phyloP scores from a whole-genome alignment of 805 yeast genomes.

The Vanderwaltozyma polyspora region DNA sequence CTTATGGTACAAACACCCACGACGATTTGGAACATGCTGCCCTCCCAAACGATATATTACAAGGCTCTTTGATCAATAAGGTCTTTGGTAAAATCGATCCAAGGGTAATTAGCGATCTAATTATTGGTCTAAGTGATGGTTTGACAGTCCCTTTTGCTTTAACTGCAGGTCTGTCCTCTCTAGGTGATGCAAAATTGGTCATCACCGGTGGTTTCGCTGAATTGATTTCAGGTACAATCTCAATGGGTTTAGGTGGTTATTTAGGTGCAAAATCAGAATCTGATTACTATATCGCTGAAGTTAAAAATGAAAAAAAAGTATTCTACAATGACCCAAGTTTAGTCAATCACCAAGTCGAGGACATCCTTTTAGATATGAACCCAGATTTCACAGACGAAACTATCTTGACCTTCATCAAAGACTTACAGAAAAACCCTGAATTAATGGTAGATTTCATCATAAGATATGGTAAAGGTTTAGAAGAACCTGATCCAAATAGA shows the following conservation, averaged over 20 bases:
- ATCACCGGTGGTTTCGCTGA: conserved; percentile 97
- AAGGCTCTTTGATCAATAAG: conserved; percentile 7
- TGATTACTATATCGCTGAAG: conserved; percentile 62
- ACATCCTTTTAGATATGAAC: conserved; percentile 61
- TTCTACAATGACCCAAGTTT: conserved; percentile 54
- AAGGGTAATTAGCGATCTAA: conserved; percentile 82
- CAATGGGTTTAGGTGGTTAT: conserved; percentile 95
- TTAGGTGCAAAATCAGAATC: conserved; percentile 84
- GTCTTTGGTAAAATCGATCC: conserved; percentile 60
- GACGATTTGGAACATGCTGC: too few species aligned
- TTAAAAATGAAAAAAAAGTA: conserved; percentile 53
- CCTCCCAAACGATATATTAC: too few species aligned
- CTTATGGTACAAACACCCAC: conserved; percentile 7
- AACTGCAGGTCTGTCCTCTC: conserved; percentile 84
- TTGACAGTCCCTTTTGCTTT: conserved; percentile 94
- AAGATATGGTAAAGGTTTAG: conserved; percentile 77
- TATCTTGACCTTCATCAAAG: conserved; percentile 57
- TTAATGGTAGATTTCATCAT: conserved; percentile 77
- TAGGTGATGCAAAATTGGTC: conserved; percentile 80
- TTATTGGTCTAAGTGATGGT: conserved; percentile 90
- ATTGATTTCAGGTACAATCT: conserved; percentile 87
- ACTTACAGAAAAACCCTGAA: conserved; percentile 67
- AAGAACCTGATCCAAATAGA: conserved; percentile 90
- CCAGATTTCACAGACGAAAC: conserved; percentile 51
- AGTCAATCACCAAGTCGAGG: conserved; percentile 68